Percentiles rank a stretch among this genome's conserved stretches.
Evolutionary conservation across 192 early-diverging fungal genomes (phyloP).

Genomic region (Phycomyces blakesleeanus): DNA sequence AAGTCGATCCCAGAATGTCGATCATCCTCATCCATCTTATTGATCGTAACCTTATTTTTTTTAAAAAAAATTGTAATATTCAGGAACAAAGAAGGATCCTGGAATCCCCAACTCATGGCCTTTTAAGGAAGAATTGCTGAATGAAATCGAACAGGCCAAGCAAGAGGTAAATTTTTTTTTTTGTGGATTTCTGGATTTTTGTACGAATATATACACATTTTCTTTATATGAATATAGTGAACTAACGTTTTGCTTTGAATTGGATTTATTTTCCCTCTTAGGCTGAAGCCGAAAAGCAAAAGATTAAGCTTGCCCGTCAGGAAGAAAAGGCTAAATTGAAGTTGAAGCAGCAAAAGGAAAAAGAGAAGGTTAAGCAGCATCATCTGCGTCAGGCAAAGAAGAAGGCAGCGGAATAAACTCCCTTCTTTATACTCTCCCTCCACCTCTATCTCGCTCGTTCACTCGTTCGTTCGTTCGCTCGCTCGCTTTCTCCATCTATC

Average conservation of each 20-base stretch:
- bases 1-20: background rate
- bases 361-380: background rate
- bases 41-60: background rate
- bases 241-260: too few relatives aligned
- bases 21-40: background rate
- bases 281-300: conserved; percentile 21
- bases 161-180: conserved; percentile 24
- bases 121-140: conserved; percentile 45
- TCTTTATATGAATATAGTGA: background rate
- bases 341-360: background rate
- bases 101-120: conserved; percentile 49
- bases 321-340: conserved; percentile 20
- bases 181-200: background rate
- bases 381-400: background rate
- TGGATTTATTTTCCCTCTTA: background rate
- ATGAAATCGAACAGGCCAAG: conserved; percentile 40
- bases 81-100: conserved; percentile 45
- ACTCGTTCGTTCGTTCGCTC: too few relatives aligned
- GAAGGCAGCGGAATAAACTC: background rate
- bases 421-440: too few relatives aligned
- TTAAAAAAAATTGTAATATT: background rate
- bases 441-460: too few relatives aligned
- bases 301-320: conserved; percentile 12
- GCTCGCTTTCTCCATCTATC: too few relatives aligned
- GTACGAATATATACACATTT: background rate